Percentiles rank a stretch among this genome's conserved stretches.
phyloP scores from a whole-genome alignment of 225 moss, liverwort and hornwort species.

The Lunularia cruciata region DNA sequence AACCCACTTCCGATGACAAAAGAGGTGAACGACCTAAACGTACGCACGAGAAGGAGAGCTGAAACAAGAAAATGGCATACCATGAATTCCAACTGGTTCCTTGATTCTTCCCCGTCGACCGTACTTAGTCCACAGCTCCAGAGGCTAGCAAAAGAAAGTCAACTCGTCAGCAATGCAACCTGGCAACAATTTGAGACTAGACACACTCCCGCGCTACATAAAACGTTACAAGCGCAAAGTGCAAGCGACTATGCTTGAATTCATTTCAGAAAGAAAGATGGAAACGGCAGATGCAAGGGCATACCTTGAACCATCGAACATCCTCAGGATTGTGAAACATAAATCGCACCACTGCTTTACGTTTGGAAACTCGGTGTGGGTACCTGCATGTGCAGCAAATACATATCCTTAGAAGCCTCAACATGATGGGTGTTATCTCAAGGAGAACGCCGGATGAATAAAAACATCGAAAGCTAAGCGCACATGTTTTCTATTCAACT shows the following conservation, averaged over 20 bases:
- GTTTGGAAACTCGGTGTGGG: conserved; percentile 86
- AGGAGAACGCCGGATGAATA: background rate
- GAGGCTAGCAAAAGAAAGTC: conserved; percentile 56
- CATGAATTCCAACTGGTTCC: conserved; percentile 97
- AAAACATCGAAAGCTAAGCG: background rate
- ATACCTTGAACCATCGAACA: conserved; percentile 97
- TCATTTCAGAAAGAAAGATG: too few species aligned
- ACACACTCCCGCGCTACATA: too few species aligned
- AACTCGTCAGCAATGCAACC: background rate
- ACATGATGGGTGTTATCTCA: too few species aligned
- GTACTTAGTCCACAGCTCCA: conserved; percentile 98
- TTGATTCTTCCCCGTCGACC: conserved; percentile 92
- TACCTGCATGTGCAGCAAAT: conserved; percentile 48
- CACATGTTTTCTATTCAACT: background rate
- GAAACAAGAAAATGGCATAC: conserved; percentile 39
- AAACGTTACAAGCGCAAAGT: background rate
- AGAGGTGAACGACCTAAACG: too few species aligned
- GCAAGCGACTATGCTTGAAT: too few species aligned
- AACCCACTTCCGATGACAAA: too few species aligned
- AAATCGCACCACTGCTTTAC: conserved; percentile 87
- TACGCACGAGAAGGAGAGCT: too few species aligned
- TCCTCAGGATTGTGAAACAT: conserved; percentile 99
- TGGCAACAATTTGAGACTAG: too few species aligned
- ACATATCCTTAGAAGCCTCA: too few species aligned
- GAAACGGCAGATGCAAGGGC: too few species aligned